A percentile compares a stretch with the other conserved stretches of the same genome.
Conservation (phyloP, 1,284 basidiomycete genomes). For the Tylopilus sp. region DNA sequence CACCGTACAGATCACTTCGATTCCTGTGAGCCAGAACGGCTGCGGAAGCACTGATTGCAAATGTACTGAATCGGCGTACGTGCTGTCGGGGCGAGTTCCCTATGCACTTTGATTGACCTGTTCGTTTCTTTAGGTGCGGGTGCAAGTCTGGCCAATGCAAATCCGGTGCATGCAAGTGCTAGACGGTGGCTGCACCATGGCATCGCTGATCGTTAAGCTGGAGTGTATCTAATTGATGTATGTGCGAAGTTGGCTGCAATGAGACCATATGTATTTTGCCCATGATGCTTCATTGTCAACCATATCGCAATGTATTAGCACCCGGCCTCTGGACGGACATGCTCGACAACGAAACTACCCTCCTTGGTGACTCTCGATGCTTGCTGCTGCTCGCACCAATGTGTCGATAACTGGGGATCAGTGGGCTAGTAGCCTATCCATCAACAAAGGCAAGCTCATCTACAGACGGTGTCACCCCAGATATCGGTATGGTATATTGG, state of each 20-base stretch:
- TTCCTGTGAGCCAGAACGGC: constrained; percentile 1
- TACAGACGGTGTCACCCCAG: too few relatives aligned
- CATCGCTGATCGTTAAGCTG: not conserved
- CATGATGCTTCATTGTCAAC: not conserved
- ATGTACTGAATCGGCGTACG: not conserved
- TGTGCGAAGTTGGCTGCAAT: not conserved
- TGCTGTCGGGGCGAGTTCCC: not conserved
- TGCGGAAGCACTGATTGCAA: not conserved
- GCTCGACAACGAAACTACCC: too few relatives aligned
- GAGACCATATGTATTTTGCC: not conserved
- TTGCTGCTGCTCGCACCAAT: too few relatives aligned
- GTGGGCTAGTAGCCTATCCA: too few relatives aligned
- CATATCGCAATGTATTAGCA: not conserved
- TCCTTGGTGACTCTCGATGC: too few relatives aligned
- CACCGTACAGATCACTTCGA: not conserved
- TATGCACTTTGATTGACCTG: not conserved
- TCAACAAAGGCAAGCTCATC: too few relatives aligned
- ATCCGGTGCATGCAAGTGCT: not conserved
- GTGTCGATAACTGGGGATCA: too few relatives aligned
- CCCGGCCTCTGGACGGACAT: too few relatives aligned
- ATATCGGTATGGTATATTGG: too few relatives aligned
- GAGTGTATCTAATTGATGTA: not conserved
- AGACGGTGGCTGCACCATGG: not conserved
- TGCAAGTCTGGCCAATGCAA: not conserved
- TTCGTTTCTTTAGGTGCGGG: not conserved